Percentiles rank a stretch among this genome's conserved stretches.
Conservation (phyloP, 805 yeast genomes). For the Sugiyamaella mastotermitis region DNA sequence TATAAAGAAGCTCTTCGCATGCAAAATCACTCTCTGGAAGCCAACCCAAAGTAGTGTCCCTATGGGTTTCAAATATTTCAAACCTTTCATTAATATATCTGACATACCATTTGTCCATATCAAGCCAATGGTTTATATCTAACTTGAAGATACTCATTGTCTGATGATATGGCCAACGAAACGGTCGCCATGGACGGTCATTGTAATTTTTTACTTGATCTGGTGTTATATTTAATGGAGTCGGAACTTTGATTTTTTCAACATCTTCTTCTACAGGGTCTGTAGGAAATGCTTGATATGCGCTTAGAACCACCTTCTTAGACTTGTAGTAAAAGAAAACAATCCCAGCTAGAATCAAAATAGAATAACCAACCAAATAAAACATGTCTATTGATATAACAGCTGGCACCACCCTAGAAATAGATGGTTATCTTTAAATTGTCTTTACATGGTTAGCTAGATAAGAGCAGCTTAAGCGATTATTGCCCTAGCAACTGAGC, state of each 20-base stretch:
- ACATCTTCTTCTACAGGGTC: too few species aligned
- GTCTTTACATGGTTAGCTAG: too few species aligned
- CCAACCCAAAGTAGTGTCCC: conserved; percentile 58
- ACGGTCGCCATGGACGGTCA: conserved; percentile 77
- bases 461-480: too few species aligned
- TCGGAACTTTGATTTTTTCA: conserved; percentile 1
- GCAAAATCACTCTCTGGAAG: conserved; percentile 57
- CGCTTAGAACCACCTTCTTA: too few species aligned
- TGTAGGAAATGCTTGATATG: too few species aligned
- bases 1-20: conserved; percentile 57
- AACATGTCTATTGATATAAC: too few species aligned
- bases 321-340: too few species aligned
- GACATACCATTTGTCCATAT: conserved; percentile 70
- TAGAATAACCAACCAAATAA: too few species aligned
- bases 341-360: too few species aligned
- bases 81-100: conserved; percentile 60
- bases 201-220: conserved; percentile 61
- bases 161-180: conserved; percentile 75
- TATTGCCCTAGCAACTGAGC: too few species aligned
- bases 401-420: too few species aligned
- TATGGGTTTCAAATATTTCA: conserved; percentile 51
- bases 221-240: conserved; percentile 43
- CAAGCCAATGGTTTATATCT: conserved; percentile 72
- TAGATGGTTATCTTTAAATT: too few species aligned
- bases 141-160: conserved; percentile 69